Conservation (phyloP, 2,329 filamentous ascomycete species). For the Aureobasidium sp. region DNA sequence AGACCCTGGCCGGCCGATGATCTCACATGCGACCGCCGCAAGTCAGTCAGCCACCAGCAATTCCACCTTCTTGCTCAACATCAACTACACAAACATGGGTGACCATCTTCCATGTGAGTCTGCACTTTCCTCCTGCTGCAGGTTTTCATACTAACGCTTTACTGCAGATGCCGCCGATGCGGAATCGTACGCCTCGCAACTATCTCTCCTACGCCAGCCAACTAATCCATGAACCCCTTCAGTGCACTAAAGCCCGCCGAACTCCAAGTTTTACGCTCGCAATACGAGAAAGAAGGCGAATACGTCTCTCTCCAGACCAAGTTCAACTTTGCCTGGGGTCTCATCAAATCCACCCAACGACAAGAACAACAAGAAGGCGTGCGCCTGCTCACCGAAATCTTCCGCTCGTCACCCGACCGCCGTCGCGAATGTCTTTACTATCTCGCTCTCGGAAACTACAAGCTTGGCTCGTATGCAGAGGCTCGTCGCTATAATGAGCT, state of each 20-base stretch:
- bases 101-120: constrained; percentile 44
- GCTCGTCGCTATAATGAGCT: constrained; percentile 91
- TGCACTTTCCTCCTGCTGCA: constrained; percentile 6
- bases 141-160: constrained; percentile 19
- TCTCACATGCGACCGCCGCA: background rate
- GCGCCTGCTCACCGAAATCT: constrained; percentile 90
- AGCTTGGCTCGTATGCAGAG: constrained; percentile 94
- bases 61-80: background rate
- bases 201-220: background rate
- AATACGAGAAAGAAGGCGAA: constrained; percentile 96
- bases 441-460: constrained; percentile 93
- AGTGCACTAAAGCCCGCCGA: constrained; percentile 87
- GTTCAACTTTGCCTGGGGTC: constrained; percentile 99
- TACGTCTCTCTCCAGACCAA: constrained; percentile 97
- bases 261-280: constrained; percentile 81
- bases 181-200: constrained; percentile 59
- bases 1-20: background rate
- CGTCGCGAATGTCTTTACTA: constrained; percentile 98
- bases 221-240: constrained; percentile 13
- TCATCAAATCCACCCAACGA: constrained; percentile 85
- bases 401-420: constrained; percentile 84
- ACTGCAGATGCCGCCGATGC: constrained; percentile 86
- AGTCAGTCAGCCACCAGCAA: background rate
- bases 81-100: constrained; percentile 25
- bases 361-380: constrained; percentile 90